Percentiles rank a stretch among this genome's conserved stretches.
Conservation (phyloP, 2,329 filamentous ascomycete genomes). For the Scedosporium apiospermum region DNA sequence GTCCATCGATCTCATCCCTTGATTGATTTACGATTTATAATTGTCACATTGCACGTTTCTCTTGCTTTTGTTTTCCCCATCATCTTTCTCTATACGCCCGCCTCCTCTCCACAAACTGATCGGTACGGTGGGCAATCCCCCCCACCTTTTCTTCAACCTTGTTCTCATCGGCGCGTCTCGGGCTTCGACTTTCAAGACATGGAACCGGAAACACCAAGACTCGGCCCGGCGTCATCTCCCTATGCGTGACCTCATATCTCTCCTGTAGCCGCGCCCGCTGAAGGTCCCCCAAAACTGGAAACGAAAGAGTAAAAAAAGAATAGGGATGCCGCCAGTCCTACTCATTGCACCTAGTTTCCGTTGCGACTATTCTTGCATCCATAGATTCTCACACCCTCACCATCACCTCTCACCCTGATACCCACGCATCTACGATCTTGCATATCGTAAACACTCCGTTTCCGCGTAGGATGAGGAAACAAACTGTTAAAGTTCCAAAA, state of each 20-base stretch:
- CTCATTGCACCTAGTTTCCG: background rate
- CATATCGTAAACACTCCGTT: background rate
- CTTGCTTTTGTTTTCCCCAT: background rate
- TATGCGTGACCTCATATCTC: background rate
- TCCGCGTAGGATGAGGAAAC: background rate
- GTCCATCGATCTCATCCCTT: background rate
- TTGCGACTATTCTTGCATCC: background rate
- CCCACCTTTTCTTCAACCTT: background rate
- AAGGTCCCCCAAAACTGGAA: background rate
- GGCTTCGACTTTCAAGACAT: background rate
- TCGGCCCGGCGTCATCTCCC: constrained; percentile 1
- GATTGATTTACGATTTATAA: background rate
- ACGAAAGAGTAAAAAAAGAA: background rate
- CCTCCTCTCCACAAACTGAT: background rate
- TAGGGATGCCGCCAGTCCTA: background rate
- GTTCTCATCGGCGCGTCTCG: background rate
- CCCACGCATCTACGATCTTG: background rate
- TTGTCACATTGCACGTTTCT: background rate
- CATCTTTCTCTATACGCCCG: background rate
- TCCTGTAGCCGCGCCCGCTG: background rate
- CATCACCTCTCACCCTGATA: background rate
- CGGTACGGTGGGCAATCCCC: background rate
- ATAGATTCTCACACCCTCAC: background rate
- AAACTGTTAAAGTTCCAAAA: background rate
- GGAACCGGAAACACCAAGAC: background rate